Base-by-base conservation (phyloP, 208 protist genomes). In the Wallacemonas collosoma region DNA sequence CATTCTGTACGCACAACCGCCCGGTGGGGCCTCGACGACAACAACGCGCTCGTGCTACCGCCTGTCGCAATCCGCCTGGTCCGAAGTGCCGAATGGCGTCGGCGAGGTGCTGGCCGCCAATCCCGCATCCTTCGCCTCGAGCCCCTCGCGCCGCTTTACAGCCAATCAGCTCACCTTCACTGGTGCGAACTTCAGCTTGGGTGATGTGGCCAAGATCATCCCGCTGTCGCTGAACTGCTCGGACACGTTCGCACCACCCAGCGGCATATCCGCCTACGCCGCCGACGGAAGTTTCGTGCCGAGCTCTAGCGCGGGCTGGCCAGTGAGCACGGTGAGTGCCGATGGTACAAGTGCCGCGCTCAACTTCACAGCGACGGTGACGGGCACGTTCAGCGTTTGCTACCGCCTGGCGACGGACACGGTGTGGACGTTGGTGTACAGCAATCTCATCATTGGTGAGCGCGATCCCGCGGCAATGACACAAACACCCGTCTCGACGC, bases 351-450 rank as follows among this genome's bases (percentile, higher is more conserved):
- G 65, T 44, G 68, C 85, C 17, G 65, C 74, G 43, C 68, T 97
- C 57, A 89, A 85, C 76, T 85, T 97, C 68, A 90, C 77, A 45
- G 74, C 85, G 7, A 81, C n/a, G 7, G 67, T 44, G 11, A 80
- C 57, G 7, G 93, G 88, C 4, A 82, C 41, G 3, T 95, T 81
- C 74, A 95, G 84, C 65, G 89, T 97, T 68, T 97, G 93, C 69
- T 97, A 97, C 78, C 80, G 82, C 9, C 85, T 95, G 26, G 78
- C 76, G 36, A 62, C 68, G 15, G 93, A 97, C 64, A 83, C 80
- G 50, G 89, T 95, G 48, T 97, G 93, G 90, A 97, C 93, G 36
- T 75, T 93, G n/a, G 87, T 97, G 50, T 94, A 97, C 79, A 68
- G 76, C 43, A 72, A 87, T 77, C 84, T 97, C 36, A 70, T 66